Base-by-base conservation (phyloP, 1,139 yeast species). In the Citeromyces hawaiiensis region DNA sequence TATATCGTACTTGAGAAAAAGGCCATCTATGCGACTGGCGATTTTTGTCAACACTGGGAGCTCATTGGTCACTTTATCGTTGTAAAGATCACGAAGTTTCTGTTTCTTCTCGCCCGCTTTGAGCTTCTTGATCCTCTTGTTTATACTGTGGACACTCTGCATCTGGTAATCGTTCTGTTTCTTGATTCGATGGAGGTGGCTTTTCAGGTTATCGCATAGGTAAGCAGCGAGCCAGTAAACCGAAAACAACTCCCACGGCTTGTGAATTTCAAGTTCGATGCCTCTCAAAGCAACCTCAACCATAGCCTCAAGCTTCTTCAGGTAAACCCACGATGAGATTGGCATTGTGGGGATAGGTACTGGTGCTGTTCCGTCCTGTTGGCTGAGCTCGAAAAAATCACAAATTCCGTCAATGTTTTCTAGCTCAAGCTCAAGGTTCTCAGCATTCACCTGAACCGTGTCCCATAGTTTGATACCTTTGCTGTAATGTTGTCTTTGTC, bases 401-500 rank as follows among this genome's bases (percentile, higher is more conserved):
- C 66, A 64, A 9, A 66, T 52, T 21, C 55, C 53, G 45, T 49
- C 57, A 8, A 50, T 52, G 4, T 61, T 51, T 44, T 55, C 57
- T 8, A 68, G 40, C 11, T 63, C 68, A 17, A 64, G 46, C 50
- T 77, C 86, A 36, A 72, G 59, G 4, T 59, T 53, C 49, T 81
- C 86, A 47, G 74, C 60, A 35, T 66, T 64, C 4, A 81, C 94
- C 53, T 88, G 96, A 29, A 86, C 61, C 2, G 86, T 70, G 55
- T 91, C 96, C 82, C 93, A 85, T 2, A 75, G 53, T 6, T 73
- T 49, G 47, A 75, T 50, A 53, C 70, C 60, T 55, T 79, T 64
- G 50, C 76, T 56, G 55, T 80, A 59, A 49, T 74, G 66, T 52
- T 86, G 96, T 46, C 96, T 72, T 52, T 85, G 91, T 40, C 96